Base-by-base conservation (phyloP, 192 early-diverging fungal genomes). In the Coemansia sp. region DNA sequence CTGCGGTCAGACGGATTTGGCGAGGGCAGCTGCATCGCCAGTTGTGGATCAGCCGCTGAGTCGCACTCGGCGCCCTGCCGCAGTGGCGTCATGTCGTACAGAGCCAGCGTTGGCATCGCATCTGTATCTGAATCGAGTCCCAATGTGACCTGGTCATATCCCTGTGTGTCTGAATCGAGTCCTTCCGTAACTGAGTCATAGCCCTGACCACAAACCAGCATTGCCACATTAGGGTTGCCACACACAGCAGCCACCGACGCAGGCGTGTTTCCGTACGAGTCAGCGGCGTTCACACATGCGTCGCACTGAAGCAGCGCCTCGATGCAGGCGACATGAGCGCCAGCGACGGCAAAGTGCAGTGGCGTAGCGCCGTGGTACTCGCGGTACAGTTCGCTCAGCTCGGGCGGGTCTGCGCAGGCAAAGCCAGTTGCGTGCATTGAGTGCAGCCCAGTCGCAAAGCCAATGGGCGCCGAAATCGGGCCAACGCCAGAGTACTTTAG, bases 261-360 rank as follows among this genome's bases (percentile, higher is more conserved):
- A 1, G 77, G 65, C 4, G 77, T 80, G 65, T 80, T 80, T 21
- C 77, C 77, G 36, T 68, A 80, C 25, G 68, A 74, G 58, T 90
- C 89, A 49, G 70, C 76, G 10, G 86, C 51, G n/a, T 90, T 83
- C 15, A 79, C 59, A 4, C 64, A 71, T 7, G 89, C 90, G 23
- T 87, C 85, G 42, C 84, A 74, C 36, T 74, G 63, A 31, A 95
- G 66, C 23, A 93, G 74, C 15, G 84, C 63, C 26, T 87, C 83
- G 0, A 87, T 81, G 46, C 87, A 84, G 9, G 79, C 74, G 1
- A 78, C 61, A 61, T 86, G 88, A 0, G 89, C 87, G 56, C 88
- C 88, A 14, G 92, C 92, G 36, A 88, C 86, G 4, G 92, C 92
- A 74, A 90, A 87, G 63, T 95, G 93, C 58, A 95, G 70, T 24